Conservation (phyloP, 2,329 filamentous ascomycete genomes). For the Parascedosporium putredinis region DNA sequence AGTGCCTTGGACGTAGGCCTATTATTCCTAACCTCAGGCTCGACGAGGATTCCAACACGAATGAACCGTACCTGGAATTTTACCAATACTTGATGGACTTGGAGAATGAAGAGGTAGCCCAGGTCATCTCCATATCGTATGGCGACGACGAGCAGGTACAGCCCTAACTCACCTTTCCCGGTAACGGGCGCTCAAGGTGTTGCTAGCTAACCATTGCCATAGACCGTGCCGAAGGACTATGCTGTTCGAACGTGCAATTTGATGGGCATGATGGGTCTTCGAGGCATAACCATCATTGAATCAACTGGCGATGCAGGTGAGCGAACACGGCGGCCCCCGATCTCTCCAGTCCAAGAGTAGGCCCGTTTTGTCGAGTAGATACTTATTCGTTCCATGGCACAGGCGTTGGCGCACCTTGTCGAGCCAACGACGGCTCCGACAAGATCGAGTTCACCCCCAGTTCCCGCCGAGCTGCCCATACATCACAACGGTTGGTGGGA, state of each 20-base stretch:
- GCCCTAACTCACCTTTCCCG: too few relatives aligned
- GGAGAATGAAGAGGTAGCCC: slow-evolving; percentile 40
- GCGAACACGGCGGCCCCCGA: neutral
- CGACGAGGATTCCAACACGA: slow-evolving; percentile 31
- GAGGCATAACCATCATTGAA: slow-evolving; percentile 58
- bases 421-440: slow-evolving; percentile 25
- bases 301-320: slow-evolving; percentile 43
- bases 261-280: slow-evolving; percentile 53
- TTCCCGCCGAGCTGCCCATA: slow-evolving; percentile 42
- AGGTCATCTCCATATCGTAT: slow-evolving; percentile 54
- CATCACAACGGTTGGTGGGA: slow-evolving; percentile 53
- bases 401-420: slow-evolving; percentile 25
- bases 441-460: slow-evolving; percentile 22
- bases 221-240: slow-evolving; percentile 47
- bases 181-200: too few relatives aligned
- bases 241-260: slow-evolving; percentile 40
- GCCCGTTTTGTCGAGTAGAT: too few relatives aligned
- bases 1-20: too few relatives aligned
- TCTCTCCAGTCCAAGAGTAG: neutral
- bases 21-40: slow-evolving; percentile 19
- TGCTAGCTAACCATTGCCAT: neutral
- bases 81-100: slow-evolving; percentile 42
- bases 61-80: slow-evolving; percentile 60
- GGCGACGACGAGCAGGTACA: slow-evolving; percentile 53
- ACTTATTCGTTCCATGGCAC: neutral